phyloP scores from a whole-genome alignment of 805 yeast genomes.

The Kuraishia hungarica region DNA sequence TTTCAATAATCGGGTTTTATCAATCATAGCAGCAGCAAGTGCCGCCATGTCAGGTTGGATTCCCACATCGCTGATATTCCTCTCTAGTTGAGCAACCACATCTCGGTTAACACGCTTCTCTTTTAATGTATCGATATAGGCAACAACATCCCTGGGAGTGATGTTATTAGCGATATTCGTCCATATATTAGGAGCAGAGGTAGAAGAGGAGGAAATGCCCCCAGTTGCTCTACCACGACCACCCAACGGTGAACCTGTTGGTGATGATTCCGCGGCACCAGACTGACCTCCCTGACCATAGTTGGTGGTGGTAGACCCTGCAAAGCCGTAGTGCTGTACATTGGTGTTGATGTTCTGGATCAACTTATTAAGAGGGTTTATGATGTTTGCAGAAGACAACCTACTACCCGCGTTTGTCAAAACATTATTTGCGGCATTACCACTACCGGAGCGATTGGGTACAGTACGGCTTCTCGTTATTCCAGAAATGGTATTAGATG shows the following conservation, averaged over 20 bases:
- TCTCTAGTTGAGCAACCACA: slow-evolving; percentile 25
- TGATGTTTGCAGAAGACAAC: neutral
- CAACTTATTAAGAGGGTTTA: slow-evolving; percentile 19
- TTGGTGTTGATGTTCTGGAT: slow-evolving; percentile 20
- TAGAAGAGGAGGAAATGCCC: neutral
- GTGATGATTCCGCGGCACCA: neutral
- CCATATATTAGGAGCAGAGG: slow-evolving; percentile 6
- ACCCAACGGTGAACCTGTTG: neutral
- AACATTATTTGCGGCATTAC: neutral
- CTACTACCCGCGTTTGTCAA: neutral
- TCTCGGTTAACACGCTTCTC: slow-evolving; percentile 20
- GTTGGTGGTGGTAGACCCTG: neutral
- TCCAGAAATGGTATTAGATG: neutral
- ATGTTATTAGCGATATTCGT: slow-evolving; percentile 11
- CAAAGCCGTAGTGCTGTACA: slow-evolving; percentile 4
- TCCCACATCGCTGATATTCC: slow-evolving; percentile 26
- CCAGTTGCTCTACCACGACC: neutral
- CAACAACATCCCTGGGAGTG: slow-evolving; percentile 21
- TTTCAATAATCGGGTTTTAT: neutral
- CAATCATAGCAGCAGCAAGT: neutral
- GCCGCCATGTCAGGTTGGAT: neutral
- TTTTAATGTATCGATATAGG: slow-evolving; percentile 29
- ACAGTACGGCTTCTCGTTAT: neutral
- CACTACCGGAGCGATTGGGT: neutral
- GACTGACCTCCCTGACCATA: neutral